These are phyloP conservation scores for Gynochthodes officinalis DNA, from an alignment of 257 asterid species.

Conservation along the genomic window DNA sequence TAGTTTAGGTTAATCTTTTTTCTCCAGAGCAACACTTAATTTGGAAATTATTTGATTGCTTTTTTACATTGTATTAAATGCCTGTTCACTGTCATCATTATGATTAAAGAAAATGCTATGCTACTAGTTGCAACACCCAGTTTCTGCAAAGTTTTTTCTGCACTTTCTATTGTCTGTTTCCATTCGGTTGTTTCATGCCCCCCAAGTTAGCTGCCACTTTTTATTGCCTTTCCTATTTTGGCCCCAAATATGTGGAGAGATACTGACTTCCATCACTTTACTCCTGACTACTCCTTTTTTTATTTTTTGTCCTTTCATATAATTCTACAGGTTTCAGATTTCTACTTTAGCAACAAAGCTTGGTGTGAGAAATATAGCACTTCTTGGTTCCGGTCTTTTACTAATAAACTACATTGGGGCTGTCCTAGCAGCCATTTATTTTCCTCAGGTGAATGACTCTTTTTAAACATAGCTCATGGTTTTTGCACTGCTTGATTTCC, in stretches of 20 bases:
- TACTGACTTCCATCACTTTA: background rate
- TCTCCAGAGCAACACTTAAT: background rate
- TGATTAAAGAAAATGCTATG: background rate
- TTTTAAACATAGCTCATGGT: conserved; percentile 2
- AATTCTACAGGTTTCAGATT: conserved; percentile 75
- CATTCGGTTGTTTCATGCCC: background rate
- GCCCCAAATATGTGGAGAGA: background rate
- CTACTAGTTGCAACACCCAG: background rate
- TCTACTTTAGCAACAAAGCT: conserved; percentile 93
- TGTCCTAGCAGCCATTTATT: conserved; percentile 66
- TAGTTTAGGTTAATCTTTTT: background rate
- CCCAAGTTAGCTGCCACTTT: background rate
- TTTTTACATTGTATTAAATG: background rate
- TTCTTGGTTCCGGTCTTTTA: conserved; percentile 84
- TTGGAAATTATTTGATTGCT: background rate
- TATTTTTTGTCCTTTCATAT: conserved; percentile 9
- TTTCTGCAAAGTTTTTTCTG: background rate
- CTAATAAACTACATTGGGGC: conserved; percentile 80
- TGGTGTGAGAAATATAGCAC: conserved; percentile 90
- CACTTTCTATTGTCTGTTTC: background rate
- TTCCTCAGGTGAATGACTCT: conserved; percentile 71
- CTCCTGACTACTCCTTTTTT: too few species aligned
- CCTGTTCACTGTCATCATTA: background rate
- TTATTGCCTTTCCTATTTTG: background rate
- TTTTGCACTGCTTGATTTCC: background rate